A percentile compares a stretch with the other conserved stretches of the same genome.
These are phyloP conservation scores for Conoideocrella luteorostrata DNA, from an alignment of 2,329 filamentous ascomycete species.

Conservation along the genomic window DNA sequence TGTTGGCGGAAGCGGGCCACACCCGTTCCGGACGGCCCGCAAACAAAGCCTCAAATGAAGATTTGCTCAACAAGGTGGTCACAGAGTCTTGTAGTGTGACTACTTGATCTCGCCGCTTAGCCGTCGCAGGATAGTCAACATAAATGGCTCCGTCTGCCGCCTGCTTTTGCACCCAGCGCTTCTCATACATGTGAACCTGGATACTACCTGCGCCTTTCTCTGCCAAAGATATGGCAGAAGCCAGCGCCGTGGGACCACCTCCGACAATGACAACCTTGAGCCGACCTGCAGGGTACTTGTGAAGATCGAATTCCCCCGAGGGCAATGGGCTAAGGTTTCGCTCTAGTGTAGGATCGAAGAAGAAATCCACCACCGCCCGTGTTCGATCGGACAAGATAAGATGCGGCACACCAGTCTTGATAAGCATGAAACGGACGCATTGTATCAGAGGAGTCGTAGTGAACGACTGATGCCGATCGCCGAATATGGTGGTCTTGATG, in stretches of 20 bases:
- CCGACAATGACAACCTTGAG: constrained; percentile 26
- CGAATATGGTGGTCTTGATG: constrained; percentile 21
- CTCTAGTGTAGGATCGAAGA: constrained; percentile 27
- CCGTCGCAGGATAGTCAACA: constrained; percentile 24
- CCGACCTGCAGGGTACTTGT: constrained; percentile 20
- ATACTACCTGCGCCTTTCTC: constrained; percentile 25
- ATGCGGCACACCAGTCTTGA: constrained; percentile 21
- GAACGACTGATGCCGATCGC: constrained; percentile 23
- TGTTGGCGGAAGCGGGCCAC: constrained; percentile 30
- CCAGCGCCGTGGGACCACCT: constrained; percentile 26
- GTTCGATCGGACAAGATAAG: constrained; percentile 18
- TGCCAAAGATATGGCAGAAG: constrained; percentile 26
- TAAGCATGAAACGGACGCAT: constrained; percentile 27
- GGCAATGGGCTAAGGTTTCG: constrained; percentile 19
- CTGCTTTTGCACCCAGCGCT: constrained; percentile 22
- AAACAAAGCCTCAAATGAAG: constrained; percentile 23
- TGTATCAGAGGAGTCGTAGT: constrained; percentile 24
- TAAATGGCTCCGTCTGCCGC: constrained; percentile 12
- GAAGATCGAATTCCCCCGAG: constrained; percentile 16
- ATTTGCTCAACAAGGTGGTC: constrained; percentile 21
- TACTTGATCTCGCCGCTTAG: constrained; percentile 27
- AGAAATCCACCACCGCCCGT: constrained; percentile 25
- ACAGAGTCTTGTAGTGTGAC: constrained; percentile 30
- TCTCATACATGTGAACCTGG: constrained; percentile 29
- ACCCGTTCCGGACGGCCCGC: constrained; percentile 26